Conservation (phyloP, 2,329 filamentous ascomycete species). For the Fusarium sp. region DNA sequence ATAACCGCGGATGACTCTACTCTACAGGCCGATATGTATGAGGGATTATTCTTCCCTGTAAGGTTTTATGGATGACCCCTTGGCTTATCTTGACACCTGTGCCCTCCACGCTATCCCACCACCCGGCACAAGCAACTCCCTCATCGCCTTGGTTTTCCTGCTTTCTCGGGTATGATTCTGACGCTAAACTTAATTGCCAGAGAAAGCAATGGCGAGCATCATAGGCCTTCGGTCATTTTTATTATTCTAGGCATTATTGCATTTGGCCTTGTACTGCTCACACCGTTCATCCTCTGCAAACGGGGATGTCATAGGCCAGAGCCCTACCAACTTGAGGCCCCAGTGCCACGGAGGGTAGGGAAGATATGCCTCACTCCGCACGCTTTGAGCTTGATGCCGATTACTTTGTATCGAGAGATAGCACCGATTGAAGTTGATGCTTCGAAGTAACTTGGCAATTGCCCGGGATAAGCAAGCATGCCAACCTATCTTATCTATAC, state of each 20-base stretch:
- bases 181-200: neutral
- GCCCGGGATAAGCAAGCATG: neutral
- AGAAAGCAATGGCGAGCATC: neutral
- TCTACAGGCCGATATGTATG: neutral
- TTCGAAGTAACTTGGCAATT: neutral
- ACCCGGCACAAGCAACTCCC: neutral
- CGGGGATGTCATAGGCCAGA: neutral
- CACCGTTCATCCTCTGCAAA: neutral
- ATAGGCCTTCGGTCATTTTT: neutral
- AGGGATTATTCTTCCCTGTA: neutral
- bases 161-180: neutral
- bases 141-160: neutral
- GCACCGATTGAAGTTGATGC: neutral
- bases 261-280: neutral
- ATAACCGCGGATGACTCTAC: neutral
- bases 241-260: neutral
- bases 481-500: neutral
- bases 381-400: neutral
- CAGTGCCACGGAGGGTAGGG: neutral
- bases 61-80: neutral
- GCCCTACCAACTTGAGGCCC: neutral
- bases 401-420: neutral
- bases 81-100: neutral
- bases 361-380: neutral
- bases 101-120: neutral